Percentiles rank a stretch among this genome's conserved stretches.
Conservation (phyloP, 305 asterid genomes). For the Rubia tinctorum region DNA sequence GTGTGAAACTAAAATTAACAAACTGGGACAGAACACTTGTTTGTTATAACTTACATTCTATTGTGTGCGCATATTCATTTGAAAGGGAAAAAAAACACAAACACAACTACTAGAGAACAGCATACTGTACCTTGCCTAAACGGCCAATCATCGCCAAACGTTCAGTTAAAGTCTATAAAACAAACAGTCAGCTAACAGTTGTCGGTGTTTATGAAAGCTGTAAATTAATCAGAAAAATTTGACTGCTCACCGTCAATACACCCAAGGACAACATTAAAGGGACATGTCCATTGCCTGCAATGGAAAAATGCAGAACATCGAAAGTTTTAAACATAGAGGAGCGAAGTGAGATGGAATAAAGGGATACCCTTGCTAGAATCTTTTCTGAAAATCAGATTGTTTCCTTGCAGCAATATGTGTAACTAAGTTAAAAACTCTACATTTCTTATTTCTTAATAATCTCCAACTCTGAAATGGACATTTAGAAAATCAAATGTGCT, state of each 20-base stretch:
- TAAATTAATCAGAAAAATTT: constrained; percentile 10
- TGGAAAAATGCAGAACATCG: background rate
- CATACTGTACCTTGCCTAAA: constrained; percentile 60
- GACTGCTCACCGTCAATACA: constrained; percentile 66
- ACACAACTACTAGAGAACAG: constrained; percentile 1
- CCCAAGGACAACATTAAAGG: constrained; percentile 82
- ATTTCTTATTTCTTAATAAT: background rate
- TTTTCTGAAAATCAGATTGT: background rate
- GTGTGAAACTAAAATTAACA: background rate
- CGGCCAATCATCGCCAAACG: constrained; percentile 95
- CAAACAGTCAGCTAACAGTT: constrained; percentile 11
- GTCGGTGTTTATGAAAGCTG: background rate
- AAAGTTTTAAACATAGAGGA: background rate
- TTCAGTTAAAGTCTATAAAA: constrained; percentile 64
- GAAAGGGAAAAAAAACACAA: background rate
- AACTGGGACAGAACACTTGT: background rate
- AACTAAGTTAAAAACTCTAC: background rate
- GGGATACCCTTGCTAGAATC: background rate
- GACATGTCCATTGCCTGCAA: constrained; percentile 76
- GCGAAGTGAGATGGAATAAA: background rate
- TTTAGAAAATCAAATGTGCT: background rate
- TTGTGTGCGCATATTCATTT: background rate
- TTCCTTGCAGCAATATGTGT: background rate
- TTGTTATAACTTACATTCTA: background rate
- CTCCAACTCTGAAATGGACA: background rate